Percentiles rank a stretch among this genome's conserved stretches.
Evolutionary conservation across 768 basidiomycete genomes (phyloP).

Genomic region (Lactarius deliciosus): DNA sequence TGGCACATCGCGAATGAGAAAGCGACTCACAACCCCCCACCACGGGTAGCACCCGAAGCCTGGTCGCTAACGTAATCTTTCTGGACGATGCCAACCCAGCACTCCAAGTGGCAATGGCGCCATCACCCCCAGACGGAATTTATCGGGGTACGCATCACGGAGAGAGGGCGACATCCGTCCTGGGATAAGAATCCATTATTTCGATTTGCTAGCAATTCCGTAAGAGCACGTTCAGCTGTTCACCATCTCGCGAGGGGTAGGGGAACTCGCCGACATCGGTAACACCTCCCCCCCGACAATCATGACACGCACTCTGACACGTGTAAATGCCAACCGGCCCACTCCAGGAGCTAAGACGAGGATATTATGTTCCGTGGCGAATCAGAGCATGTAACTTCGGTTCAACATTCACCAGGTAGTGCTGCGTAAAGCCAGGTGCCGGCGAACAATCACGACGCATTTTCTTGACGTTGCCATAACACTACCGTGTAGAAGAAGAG

Average conservation of each 20-base stretch:
- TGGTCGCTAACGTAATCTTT: slow-evolving; percentile 27
- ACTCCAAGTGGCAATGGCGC: slow-evolving; percentile 13
- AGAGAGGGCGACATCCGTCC: slow-evolving; percentile 55
- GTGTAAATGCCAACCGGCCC: slow-evolving; percentile 39
- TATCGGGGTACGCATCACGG: slow-evolving; percentile 51
- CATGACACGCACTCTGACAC: slow-evolving; percentile 31
- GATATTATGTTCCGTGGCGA: slow-evolving; percentile 42
- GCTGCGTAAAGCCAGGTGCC: slow-evolving; percentile 27
- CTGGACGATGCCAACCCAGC: slow-evolving; percentile 23
- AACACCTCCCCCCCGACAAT: slow-evolving; percentile 35
- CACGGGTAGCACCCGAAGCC: slow-evolving; percentile 32
- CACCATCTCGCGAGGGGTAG: slow-evolving; percentile 40
- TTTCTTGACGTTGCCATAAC: slow-evolving; percentile 10
- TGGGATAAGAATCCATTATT: slow-evolving; percentile 40
- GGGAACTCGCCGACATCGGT: slow-evolving; percentile 39
- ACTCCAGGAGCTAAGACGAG: slow-evolving; percentile 61
- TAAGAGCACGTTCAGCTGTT: background rate
- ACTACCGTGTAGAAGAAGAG: background rate
- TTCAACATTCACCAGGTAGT: slow-evolving; percentile 11
- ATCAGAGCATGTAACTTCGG: slow-evolving; percentile 27
- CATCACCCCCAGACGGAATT: slow-evolving; percentile 37
- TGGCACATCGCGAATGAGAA: too few relatives aligned
- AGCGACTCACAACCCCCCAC: slow-evolving; percentile 47
- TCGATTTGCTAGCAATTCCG: slow-evolving; percentile 45
- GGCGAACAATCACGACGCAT: slow-evolving; percentile 33